Evolutionary conservation across 495 filamentous ascomycete species (phyloP), one percentile per base, ranked within the genome.

Genomic region (Penicillium desertorum): DNA sequence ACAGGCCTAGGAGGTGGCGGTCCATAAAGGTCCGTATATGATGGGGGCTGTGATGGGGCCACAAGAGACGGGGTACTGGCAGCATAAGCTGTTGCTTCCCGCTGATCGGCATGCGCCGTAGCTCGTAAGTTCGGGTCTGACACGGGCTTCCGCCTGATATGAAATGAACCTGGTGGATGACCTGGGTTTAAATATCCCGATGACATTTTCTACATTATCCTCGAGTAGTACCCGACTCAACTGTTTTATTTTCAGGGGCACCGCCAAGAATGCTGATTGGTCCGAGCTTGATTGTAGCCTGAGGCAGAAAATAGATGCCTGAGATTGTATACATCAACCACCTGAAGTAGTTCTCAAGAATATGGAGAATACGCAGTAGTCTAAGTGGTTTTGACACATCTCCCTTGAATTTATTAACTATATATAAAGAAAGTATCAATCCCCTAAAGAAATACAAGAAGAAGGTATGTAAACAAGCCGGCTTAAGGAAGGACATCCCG

Each of bases 51-150:
- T 20, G 57, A 50, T 29, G 58, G 54, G 7, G 57, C 58, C 39
- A 58, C 51, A 30, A 57, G 25, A 52, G 51, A 43, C 32, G 57
- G 49, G 10, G 64, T 51, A 52, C 51, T 63, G 16, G 61, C 37
- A 25, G 51, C 51, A 46, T 61, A 53, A 12, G 37, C 23, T 23
- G 48, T 32, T 2, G n/a, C 43, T 14, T 41, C 56, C 45, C 51
- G 51, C 32, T 41, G 45, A 56, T 65, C 56, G 45, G 49, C 54
- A 43, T 37, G 39, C 23, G 62, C 62, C n/a, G 63, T 58, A 16
- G 41, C 63, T 52, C 66, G 54, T 34, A 68, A 36, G 34, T 70
- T 68, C 8, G 67, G 64, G 36, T 67, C 63, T 27, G 67, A 66
- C 17, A 70, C 57, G 16, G 67, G 67, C 50, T 70, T 70, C 8